Percentiles rank a stretch among this genome's conserved stretches.
These are phyloP conservation scores for Pseudocercospora macadamiae DNA, from an alignment of 2,329 filamentous ascomycete species.

Conservation along the genomic window DNA sequence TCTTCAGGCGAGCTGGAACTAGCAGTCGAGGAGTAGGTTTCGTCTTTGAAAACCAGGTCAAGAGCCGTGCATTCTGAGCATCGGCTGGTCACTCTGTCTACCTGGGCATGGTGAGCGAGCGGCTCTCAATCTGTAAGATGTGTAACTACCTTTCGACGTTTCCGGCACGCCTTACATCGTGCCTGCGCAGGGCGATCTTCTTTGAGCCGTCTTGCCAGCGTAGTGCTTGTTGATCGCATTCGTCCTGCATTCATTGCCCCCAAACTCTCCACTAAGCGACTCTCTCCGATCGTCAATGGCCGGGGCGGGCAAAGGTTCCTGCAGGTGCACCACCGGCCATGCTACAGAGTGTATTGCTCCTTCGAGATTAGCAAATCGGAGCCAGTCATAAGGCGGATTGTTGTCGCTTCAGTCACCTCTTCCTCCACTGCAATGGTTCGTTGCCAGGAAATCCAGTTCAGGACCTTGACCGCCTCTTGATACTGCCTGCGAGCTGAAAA, in stretches of 20 bases:
- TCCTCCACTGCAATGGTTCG: too few species aligned
- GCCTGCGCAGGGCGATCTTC: neutral
- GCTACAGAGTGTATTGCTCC: neutral
- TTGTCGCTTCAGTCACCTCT: too few species aligned
- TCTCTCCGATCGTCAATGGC: neutral
- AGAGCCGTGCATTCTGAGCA: slow-evolving; percentile 5
- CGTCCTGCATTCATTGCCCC: neutral
- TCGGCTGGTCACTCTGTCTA: slow-evolving; percentile 1
- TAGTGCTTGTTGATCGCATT: neutral
- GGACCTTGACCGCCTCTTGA: too few species aligned
- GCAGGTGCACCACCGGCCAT: neutral
- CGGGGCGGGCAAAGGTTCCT: neutral
- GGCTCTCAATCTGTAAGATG: neutral
- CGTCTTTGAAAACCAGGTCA: neutral
- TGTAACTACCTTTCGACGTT: slow-evolving; percentile 2
- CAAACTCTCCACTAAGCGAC: neutral
- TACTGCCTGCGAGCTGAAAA: neutral
- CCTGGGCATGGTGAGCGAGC: neutral
- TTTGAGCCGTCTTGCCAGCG: neutral
- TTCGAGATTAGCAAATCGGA: neutral
- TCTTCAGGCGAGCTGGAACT: slow-evolving; percentile 4
- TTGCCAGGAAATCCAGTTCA: too few species aligned
- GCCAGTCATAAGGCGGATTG: neutral
- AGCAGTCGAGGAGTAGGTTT: neutral
- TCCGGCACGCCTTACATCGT: slow-evolving; percentile 2